Evolutionary conservation across 352 stramenopile species (phyloP), one percentile per base, ranked within the genome.

Genomic region (Globisporangium megalacanthum): DNA sequence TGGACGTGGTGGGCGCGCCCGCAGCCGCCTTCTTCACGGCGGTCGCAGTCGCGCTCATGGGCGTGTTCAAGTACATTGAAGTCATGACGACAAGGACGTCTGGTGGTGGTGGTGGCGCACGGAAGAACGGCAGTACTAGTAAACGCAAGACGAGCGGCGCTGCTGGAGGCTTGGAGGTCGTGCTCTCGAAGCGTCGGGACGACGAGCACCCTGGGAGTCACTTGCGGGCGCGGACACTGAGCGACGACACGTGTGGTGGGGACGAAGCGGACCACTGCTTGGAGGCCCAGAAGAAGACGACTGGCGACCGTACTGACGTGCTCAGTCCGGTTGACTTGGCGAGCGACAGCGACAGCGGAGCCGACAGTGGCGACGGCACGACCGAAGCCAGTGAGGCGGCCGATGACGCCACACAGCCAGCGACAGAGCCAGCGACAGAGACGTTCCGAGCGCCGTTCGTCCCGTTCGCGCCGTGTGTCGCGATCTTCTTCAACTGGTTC

Each of bases 401-500:
- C 13, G 22, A 56, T 31, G 31, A 48, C 9, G 33, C 39, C 22
- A 48, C 6, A 4, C 20, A 50, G 20, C 25, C 25, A 29, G 25
- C 25, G 42, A 56, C 31, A 49, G 60, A 19, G 14, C 14, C 49
- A 29, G 48, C 25, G 29, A 29, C 13, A 25, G 36, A 56, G 29
- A 76, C 62, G 44, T 94, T 92, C 49, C 72, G 75, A 52, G 79
- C 83, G 36, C 84, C 84, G 37, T 60, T 88, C 37, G 84, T 92
- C 39, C 84, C 84, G 31, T 92, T 89, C 44, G 56, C 81, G 19
- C 84, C 82, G n/a, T 90, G 79, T 39, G 37, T 94, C 1, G 82
- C 84, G 5, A 92, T 94, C 59, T 92, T 90, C 54, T 89, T 94
- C 69, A 94, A 94, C 69, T 94, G 85, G 85, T 91, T 92, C 46